phyloP scores from a whole-genome alignment of 257 asterid genomes.

The Eucommia ulmoides region DNA sequence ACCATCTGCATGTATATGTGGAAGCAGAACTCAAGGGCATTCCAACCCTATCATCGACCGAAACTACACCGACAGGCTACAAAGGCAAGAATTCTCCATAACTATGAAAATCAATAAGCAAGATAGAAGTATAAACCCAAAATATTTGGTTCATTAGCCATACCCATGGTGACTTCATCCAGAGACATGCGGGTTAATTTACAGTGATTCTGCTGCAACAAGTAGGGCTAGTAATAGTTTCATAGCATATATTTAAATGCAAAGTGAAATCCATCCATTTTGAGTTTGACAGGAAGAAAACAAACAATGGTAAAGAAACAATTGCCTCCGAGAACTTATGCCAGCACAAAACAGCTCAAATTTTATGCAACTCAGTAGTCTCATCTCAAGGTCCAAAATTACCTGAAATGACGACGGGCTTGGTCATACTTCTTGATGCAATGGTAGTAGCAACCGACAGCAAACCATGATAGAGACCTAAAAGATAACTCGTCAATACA shows the following conservation, averaged over 20 bases:
- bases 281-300: too few relatives aligned
- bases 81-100: too few relatives aligned
- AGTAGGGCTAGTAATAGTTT: too few relatives aligned
- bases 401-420: conserved; percentile 96
- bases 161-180: background rate
- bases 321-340: background rate
- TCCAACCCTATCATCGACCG: background rate
- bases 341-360: background rate
- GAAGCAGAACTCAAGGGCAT: background rate
- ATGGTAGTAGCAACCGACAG: conserved; percentile 96
- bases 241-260: too few relatives aligned
- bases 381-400: background rate
- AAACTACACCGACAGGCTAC: background rate
- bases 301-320: background rate
- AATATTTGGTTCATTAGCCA: background rate
- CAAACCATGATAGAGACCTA: conserved; percentile 98
- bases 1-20: background rate
- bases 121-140: background rate
- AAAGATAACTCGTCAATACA: too few relatives aligned
- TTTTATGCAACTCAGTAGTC: background rate
- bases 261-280: too few relatives aligned
- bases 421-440: conserved; percentile 89
- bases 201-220: too few relatives aligned
- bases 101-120: background rate
- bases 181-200: too few relatives aligned